Conservation (phyloP, 2,329 filamentous ascomycete species). For the Venturia asperata region DNA sequence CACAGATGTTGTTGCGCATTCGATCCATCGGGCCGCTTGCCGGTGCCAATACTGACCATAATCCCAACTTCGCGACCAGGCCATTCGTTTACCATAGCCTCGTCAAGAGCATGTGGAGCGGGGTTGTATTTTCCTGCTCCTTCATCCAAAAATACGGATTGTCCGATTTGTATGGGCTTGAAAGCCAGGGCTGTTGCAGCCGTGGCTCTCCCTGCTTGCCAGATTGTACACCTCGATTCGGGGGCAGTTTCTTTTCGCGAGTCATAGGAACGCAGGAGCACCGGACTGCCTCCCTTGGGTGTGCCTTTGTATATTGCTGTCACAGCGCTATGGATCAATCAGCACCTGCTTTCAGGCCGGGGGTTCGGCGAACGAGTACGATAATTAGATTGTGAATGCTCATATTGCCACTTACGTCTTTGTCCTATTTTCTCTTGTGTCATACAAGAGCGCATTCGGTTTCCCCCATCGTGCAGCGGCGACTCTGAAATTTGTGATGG, state of each 20-base stretch:
- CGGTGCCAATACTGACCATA: slow-evolving; percentile 90
- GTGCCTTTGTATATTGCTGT: slow-evolving; percentile 88
- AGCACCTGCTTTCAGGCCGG: neutral
- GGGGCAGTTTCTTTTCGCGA: slow-evolving; percentile 85
- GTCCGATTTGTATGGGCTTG: slow-evolving; percentile 89
- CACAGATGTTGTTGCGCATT: slow-evolving; percentile 65
- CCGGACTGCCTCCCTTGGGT: slow-evolving; percentile 57
- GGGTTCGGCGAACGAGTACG: neutral
- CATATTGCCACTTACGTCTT: slow-evolving; percentile 65
- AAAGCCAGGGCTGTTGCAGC: slow-evolving; percentile 86
- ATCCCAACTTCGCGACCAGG: slow-evolving; percentile 87
- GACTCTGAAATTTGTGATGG: slow-evolving; percentile 39
- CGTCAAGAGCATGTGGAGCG: slow-evolving; percentile 74
- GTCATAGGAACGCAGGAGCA: slow-evolving; percentile 85
- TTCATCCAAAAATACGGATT: slow-evolving; percentile 90
- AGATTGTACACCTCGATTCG: slow-evolving; percentile 90
- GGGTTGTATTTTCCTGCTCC: slow-evolving; percentile 90
- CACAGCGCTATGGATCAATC: slow-evolving; percentile 57
- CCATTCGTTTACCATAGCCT: slow-evolving; percentile 90
- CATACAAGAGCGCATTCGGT: slow-evolving; percentile 80
- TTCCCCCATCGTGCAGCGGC: slow-evolving; percentile 61
- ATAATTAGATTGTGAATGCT: neutral
- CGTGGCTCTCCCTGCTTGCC: slow-evolving; percentile 95
- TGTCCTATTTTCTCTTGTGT: slow-evolving; percentile 74
- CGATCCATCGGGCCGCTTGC: slow-evolving; percentile 68